A percentile compares a stretch with the other conserved stretches of the same genome.
Evolutionary conservation across 306 rosid genomes (phyloP).

Genomic region (Lotus japonicus): DNA sequence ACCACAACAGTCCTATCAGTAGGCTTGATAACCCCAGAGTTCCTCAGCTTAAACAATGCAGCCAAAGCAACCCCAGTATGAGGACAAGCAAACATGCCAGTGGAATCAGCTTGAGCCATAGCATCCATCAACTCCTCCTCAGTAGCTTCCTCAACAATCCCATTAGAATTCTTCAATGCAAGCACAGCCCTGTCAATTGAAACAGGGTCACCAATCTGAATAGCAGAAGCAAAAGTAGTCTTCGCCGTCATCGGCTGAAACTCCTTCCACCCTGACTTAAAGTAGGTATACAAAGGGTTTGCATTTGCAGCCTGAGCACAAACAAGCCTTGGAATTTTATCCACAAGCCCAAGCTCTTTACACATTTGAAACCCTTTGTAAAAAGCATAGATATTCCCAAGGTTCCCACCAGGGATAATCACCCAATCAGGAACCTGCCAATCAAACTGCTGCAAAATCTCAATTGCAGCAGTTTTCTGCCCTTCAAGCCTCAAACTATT

Average conservation of each 20-base stretch:
- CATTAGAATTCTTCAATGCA: constrained; percentile 60
- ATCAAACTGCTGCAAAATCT: constrained; percentile 82
- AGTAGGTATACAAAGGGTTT: constrained; percentile 58
- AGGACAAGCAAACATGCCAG: constrained; percentile 89
- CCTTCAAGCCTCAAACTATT: constrained; percentile 81
- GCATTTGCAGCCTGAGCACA: constrained; percentile 93
- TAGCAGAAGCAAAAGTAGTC: constrained; percentile 74
- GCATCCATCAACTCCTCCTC: constrained; percentile 92
- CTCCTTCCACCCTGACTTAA: constrained; percentile 70
- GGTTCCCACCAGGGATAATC: constrained; percentile 71
- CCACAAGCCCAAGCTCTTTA: constrained; percentile 70
- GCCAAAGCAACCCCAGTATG: constrained; percentile 93
- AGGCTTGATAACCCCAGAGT: constrained; percentile 54
- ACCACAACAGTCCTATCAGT: constrained; percentile 79
- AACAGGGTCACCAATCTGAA: constrained; percentile 87
- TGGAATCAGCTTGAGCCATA: constrained; percentile 71
- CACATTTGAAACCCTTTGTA: constrained; percentile 83
- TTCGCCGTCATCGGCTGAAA: constrained; percentile 53
- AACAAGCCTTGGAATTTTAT: constrained; percentile 78
- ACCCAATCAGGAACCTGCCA: constrained; percentile 94
- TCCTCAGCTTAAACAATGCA: constrained; percentile 68
- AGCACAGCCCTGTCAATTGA: constrained; percentile 77
- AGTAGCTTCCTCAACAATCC: constrained; percentile 90
- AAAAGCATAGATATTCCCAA: constrained; percentile 82
- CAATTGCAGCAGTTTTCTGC: constrained; percentile 78